Base-by-base conservation (phyloP, 225 moss, liverwort and hornwort species). In the Marchantia paleacea region DNA sequence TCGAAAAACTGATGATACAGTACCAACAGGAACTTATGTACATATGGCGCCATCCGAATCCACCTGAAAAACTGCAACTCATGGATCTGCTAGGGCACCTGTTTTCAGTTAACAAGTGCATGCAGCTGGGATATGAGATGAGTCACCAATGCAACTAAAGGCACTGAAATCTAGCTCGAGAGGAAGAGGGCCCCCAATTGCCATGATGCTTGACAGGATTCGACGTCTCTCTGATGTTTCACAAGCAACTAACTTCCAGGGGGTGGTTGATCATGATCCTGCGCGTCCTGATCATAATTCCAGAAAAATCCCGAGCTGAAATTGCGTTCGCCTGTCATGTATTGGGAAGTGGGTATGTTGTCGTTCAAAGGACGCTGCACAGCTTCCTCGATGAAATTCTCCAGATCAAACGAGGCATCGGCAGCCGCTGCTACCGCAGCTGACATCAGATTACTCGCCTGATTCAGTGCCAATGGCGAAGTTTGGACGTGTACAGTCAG, bases 401-500 rank as follows among this genome's bases (percentile, higher is more conserved):
- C 31, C 31, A 76, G 39, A 31, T 60, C 75, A 3, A 76, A 39
- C 19, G 58, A 60, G 15, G 39, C 22, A 39, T 30, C 30, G 15
- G 75, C 30, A 26, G 73, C 52, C 3, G 50, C 52, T 26, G 28
- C 29, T 55, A 39, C 39, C 39, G 52, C 5, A 7, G 4, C 13
- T 12, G 12, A 24, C 55, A 53, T 16, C 22, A 52, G 22, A n/a
- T 10, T 25, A 29, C 55, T 75, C 12, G 74, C 15, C 68, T 22
- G n/a, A n/a, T 62, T n/a, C 55, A 30, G 10, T 75, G 22, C 15
- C 15, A 54, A 28, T 30, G 55, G 16, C 22, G 75, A 31, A 47
- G 58, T n/a, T 25, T 60, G 31, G 20, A 60, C 58, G 16, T 47
- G 31, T 20, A 78, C 75, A 24, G 72, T 85, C 10, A 85, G 66